Percentiles rank a stretch among this genome's conserved stretches.
Evolutionary conservation across 495 filamentous ascomycete species (phyloP).

Genomic region (Penicillium fimorum): DNA sequence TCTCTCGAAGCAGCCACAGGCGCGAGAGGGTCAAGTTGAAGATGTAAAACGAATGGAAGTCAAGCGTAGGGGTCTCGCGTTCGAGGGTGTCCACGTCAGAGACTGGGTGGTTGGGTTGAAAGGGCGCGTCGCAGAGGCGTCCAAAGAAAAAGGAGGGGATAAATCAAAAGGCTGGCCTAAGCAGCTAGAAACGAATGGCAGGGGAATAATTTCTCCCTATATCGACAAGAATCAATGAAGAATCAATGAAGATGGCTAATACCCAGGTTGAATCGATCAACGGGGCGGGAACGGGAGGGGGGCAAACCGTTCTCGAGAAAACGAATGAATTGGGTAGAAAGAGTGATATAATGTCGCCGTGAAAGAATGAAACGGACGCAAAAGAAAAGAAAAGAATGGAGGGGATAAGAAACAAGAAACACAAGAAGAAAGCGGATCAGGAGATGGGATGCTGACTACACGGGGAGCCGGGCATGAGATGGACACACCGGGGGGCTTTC

Average conservation of each 20-base stretch:
- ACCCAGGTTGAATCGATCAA: slow-evolving; percentile 34
- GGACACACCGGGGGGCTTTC: neutral
- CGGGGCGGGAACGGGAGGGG: slow-evolving; percentile 23
- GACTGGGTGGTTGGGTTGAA: slow-evolving; percentile 30
- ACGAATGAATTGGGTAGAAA: slow-evolving; percentile 27
- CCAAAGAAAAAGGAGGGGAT: slow-evolving; percentile 25
- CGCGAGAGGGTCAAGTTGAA: slow-evolving; percentile 32
- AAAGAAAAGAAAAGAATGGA: slow-evolving; percentile 24
- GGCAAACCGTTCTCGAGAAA: slow-evolving; percentile 28
- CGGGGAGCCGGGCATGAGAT: slow-evolving; percentile 1
- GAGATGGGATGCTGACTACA: slow-evolving; percentile 38
- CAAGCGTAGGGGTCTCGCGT: slow-evolving; percentile 24
- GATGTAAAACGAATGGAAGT: slow-evolving; percentile 34
- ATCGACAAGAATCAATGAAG: slow-evolving; percentile 12
- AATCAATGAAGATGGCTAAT: slow-evolving; percentile 19
- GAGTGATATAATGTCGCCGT: slow-evolving; percentile 35
- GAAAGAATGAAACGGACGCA: slow-evolving; percentile 47
- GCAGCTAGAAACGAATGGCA: slow-evolving; percentile 36
- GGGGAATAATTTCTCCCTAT: slow-evolving; percentile 11
- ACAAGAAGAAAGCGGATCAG: slow-evolving; percentile 26
- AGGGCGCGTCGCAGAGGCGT: slow-evolving; percentile 48
- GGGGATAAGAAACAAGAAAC: slow-evolving; percentile 25
- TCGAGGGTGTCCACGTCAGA: slow-evolving; percentile 29
- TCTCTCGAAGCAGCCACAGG: slow-evolving; percentile 46
- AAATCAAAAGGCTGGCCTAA: slow-evolving; percentile 43